Evolutionary conservation across 768 basidiomycete genomes (phyloP), one percentile per base, ranked within the genome.

Genomic region (Pulveroboletus sp.): DNA sequence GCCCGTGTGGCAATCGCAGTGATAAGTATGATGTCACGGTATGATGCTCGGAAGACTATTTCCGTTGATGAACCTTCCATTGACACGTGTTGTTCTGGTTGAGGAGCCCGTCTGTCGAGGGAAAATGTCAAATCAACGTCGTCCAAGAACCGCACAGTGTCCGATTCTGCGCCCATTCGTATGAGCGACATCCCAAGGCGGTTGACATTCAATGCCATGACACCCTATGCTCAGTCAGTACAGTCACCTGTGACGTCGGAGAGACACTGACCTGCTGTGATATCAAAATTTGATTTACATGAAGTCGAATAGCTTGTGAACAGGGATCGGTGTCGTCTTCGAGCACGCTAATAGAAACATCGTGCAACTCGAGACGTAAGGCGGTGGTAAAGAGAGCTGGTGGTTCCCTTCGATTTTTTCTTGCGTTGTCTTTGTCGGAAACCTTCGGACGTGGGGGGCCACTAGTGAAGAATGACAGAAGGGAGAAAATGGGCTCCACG

Each of bases 131-230:
- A 61, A 65, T 96, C 91, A 44, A 96, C 74, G 52, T 97, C 89
- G 63, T 99, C 96, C 56, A 99, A 74, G 71, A 99, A 93, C 40
- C 91, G 82, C 43, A 94, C 92, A 42, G 79, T 83, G 55, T 98
- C 94, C 0, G 82, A 74, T 40, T 81, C 75, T 55, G 78, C 78
- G 55, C 89, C 90, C 93, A 99, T 98, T 27, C 79, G 78, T 52
- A 85, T 81, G 28, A 99, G 75, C 3, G 93, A 96, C 95, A 99
- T 98, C 18, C 96, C 96, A 8, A 97, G 76, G 28, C 78, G 79
- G 46, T 77, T 82, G 30, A 97, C 73, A 32, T 80, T 92, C 48
- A 98, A 71, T 2, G 93, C 89, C 52, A 90, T 65, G 32, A 92
- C 80, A 7, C 85, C 84, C 90, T 97, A 28, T 11, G 2, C 8